Base-by-base conservation (phyloP, 2,329 filamentous ascomycete species). In the Alternaria longipes region DNA sequence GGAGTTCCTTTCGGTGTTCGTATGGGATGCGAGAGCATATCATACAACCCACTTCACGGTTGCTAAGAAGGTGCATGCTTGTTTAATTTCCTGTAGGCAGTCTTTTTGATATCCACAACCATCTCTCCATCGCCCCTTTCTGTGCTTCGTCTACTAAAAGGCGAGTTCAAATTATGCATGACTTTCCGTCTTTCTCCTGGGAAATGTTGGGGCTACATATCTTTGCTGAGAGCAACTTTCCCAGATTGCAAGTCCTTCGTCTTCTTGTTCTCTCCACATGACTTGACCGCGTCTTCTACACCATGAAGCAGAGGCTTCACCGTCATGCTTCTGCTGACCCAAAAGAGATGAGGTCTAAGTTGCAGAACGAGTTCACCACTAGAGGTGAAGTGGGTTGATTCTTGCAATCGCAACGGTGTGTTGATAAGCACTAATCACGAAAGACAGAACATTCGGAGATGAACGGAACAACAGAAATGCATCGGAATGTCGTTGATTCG, bases 401-500 rank as follows among this genome's bases (percentile, higher is more conserved):
- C 24, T 26, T 26, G 24, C 24, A 26, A 26, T 26, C 6, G 24
- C 24, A 26, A 26, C 24, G 24, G 24, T 26, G 24, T 26, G 24
- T 26, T 26, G 38, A 14, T 22, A 12, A 22, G 3, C 38, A 22
- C 18, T 3, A 22, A 3, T 42, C 6, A 16, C 40, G 7, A 16
- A 42, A 42, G 22, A 24, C 40, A 7, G 12, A 12, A 24, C 40
- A 42, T 24, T 42, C 7, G 12, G 2, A 42, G 40, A 42, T 16
- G 20, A 42, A 24, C 40, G 14, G 12, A 28, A 11, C 14, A 28
- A 28, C 3, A 9, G 7, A n/a, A 8, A 38, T 24, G 46, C 32
- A 38, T 50, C 20, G 36, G 9, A 38, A 50, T 38, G 36, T 36
- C 20, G 16, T 50, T 38, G 46, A 50, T 50, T n/a, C 20, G 46